Conservation (phyloP, 169 alveolate genomes). For the Eimeria brunetti region DNA sequence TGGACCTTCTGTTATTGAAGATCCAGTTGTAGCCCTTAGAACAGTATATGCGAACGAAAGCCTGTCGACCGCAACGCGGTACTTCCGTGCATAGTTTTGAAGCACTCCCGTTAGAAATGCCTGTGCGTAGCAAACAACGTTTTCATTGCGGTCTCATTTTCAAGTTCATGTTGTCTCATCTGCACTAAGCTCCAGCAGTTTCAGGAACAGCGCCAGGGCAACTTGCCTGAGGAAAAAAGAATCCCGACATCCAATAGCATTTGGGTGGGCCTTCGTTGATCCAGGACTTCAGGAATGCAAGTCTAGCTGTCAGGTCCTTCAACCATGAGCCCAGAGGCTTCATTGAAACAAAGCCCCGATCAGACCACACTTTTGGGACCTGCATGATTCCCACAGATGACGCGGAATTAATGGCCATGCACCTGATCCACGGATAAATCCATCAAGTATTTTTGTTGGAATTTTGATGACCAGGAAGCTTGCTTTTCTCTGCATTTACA, state of each 20-base stretch:
- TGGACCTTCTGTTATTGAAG: conserved; percentile 79
- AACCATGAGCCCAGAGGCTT: conserved; percentile 93
- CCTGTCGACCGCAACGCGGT: conserved; percentile 94
- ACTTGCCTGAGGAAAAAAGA: conserved; percentile 93
- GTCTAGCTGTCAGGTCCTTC: conserved; percentile 89
- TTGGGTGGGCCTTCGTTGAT: conserved; percentile 92
- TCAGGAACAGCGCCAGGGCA: conserved; percentile 9
- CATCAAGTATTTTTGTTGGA: not conserved
- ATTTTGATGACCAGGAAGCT: not conserved
- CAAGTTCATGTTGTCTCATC: conserved; percentile 84
- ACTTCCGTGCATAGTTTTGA: conserved; percentile 94
- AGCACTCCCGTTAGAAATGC: conserved; percentile 95
- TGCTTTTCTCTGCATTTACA: not conserved
- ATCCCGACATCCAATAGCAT: conserved; percentile 93
- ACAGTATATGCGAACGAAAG: conserved; percentile 91
- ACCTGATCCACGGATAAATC: not conserved
- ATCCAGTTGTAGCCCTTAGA: conserved; percentile 34
- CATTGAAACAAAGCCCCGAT: conserved; percentile 93
- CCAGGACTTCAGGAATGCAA: conserved; percentile 94
- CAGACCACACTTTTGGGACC: conserved; percentile 94
- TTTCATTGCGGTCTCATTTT: conserved; percentile 93
- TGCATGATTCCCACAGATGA: conserved; percentile 5
- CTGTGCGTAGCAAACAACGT: conserved; percentile 84
- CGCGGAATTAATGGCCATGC: not conserved
- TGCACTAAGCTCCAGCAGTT: not conserved